Evolutionary conservation across 176 grass and related monocot species (phyloP), one percentile per base, ranked within the genome.

Genomic region (Oryza officinalis): DNA sequence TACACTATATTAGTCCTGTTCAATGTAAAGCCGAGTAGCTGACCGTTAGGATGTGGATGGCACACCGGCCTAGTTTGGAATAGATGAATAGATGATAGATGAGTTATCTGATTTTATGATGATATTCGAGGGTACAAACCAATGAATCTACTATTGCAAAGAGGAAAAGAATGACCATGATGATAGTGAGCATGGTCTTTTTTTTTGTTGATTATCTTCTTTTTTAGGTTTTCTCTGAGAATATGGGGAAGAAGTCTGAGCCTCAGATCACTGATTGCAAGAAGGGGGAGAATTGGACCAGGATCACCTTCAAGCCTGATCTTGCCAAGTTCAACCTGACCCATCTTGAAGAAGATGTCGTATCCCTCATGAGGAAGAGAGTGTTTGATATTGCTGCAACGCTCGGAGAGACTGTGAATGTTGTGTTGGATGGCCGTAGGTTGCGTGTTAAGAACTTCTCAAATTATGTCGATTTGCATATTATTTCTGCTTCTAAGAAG

Each of bases 301-400:
- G 15, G 2, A 86, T 97, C 8, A 97, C 95, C 2, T 97, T 94
- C 64, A 94, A 88, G 67, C 94, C 94, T 63, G 94, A 97, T n/a
- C 84, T 97, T 82, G 86, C 74, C 41, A 97, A 97, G 85, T 97
- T 97, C 47, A 94, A 88, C 22, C 92, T 97, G 92, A 76, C 74
- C 5, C 59, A 81, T 71, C 90, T 97, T 0, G 94, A 97, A 82
- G 87, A 91, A 17, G 94, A 97, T 32, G 94, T 92, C 8, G 89
- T 97, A 30, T 90, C 88, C 13, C 88, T 97, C 13, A 97, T 97
- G 94, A 91, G 76, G 86, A 97, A 94, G 74, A 88, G 94, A 83
- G 94, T 97, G 4, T 78, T 97, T 37, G 94, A 97, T 68, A 71
- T 97, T 68, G 94, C 94, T 1, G 94, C 90, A 52, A 94, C 80